Percentiles rank a stretch among this genome's conserved stretches.
phyloP scores from a whole-genome alignment of 495 filamentous ascomycete species.

The Talaromyces wortmannii region DNA sequence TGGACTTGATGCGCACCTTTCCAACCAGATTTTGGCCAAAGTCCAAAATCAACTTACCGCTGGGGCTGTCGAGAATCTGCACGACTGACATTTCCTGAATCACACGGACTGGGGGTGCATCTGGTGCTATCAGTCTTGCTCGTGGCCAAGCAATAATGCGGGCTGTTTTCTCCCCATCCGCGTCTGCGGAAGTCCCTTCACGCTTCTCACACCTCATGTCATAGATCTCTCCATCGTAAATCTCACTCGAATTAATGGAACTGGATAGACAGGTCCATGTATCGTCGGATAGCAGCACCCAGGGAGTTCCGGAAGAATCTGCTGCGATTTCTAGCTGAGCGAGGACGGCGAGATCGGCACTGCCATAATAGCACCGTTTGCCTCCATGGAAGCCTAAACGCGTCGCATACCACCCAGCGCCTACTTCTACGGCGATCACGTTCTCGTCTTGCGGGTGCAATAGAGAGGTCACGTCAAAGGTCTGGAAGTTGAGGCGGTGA shows the following conservation, averaged over 20 bases:
- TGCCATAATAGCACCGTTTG: slow-evolving; percentile 30
- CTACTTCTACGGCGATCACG: slow-evolving; percentile 41
- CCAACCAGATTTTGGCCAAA: slow-evolving; percentile 54
- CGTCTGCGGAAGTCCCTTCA: slow-evolving; percentile 12
- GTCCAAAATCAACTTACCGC: slow-evolving; percentile 42
- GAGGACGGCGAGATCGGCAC: slow-evolving; percentile 31
- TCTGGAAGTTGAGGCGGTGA: slow-evolving; percentile 41
- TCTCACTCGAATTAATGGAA: slow-evolving; percentile 36
- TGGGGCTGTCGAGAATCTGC: slow-evolving; percentile 31
- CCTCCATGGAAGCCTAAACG: slow-evolving; percentile 36
- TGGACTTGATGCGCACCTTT: slow-evolving; percentile 25
- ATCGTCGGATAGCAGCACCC: slow-evolving; percentile 26
- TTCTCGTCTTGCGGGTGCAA: slow-evolving; percentile 26
- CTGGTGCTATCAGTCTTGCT: slow-evolving; percentile 24
- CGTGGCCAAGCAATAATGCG: slow-evolving; percentile 17
- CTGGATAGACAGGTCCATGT: slow-evolving; percentile 34
- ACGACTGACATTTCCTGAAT: slow-evolving; percentile 28
- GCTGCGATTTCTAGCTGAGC: slow-evolving; percentile 36
- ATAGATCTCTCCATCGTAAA: slow-evolving; percentile 49
- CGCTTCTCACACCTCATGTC: slow-evolving; percentile 26
- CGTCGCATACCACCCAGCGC: slow-evolving; percentile 48
- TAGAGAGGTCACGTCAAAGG: slow-evolving; percentile 39
- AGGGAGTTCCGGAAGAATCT: slow-evolving; percentile 14
- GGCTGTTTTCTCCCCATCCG: slow-evolving; percentile 9
- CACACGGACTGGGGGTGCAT: slow-evolving; percentile 35